These are phyloP conservation scores for Emmonsiellopsis sp. DNA, from an alignment of 2,329 filamentous ascomycete genomes.

Conservation along the genomic window DNA sequence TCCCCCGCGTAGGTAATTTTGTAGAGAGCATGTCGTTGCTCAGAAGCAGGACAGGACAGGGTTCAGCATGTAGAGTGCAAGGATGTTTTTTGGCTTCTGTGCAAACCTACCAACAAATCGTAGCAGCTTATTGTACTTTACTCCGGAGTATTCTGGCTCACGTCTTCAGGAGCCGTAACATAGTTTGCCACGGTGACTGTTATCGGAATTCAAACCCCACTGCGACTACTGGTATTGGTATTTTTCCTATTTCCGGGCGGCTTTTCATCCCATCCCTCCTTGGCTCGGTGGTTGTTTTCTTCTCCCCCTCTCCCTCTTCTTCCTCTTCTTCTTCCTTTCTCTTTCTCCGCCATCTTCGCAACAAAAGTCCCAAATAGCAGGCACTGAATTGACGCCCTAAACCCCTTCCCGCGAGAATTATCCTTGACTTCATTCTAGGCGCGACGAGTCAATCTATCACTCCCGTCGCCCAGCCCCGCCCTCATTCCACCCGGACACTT, in stretches of 20 bases:
- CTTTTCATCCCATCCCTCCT: neutral
- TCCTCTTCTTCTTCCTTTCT: neutral
- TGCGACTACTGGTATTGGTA: neutral
- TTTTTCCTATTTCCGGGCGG: neutral
- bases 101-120: too few species aligned
- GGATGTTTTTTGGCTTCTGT: too few species aligned
- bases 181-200: slow-evolving; percentile 2
- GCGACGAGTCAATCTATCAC: neutral
- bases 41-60: too few species aligned
- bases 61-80: too few species aligned
- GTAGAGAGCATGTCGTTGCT: too few species aligned
- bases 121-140: too few species aligned
- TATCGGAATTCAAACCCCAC: neutral
- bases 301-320: neutral
- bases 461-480: neutral
- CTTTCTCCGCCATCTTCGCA: neutral
- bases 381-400: neutral
- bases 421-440: neutral
- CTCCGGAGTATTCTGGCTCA: too few species aligned
- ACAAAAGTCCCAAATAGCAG: neutral
- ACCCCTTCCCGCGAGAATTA: neutral
- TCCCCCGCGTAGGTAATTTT: neutral
- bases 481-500: neutral
- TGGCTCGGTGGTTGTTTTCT: neutral
- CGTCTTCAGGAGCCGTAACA: neutral